Evolutionary conservation across 2,329 filamentous ascomycete genomes (phyloP), one percentile per base, ranked within the genome.

Genomic region (Aureobasidium melanogenum): DNA sequence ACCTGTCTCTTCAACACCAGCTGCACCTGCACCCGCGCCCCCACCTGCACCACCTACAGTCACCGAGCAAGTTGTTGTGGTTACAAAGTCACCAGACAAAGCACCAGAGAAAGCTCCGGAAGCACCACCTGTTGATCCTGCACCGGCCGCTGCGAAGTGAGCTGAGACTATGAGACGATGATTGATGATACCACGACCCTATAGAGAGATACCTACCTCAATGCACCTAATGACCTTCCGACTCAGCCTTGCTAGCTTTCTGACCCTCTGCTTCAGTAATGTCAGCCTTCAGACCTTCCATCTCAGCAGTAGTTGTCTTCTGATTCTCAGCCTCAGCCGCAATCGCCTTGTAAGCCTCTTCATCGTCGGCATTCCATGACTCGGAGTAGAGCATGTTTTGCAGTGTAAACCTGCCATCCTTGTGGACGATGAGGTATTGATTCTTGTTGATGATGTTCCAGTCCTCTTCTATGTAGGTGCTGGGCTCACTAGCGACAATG

Each of bases 401-500:
- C 34, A 63, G 26, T 54, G 74, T 66, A 61, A 64, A 62, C 24
- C 71, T 62, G 15, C 73, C 74, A 66, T 77, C 73, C 5, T 58
- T 51, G n/a, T 66, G 66, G 2, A 79, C 77, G 32, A 75, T 66
- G 38, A 82, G 64, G 36, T 71, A 73, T 64, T 74, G 72, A 65
- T 83, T 82, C 66, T 73, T 76, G 32, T 72, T 72, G 63, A 82
- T 79, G 62, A 83, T 65, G 62, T 76, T 69, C 80, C 80, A 83
- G 57, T 83, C 79, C 22, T 72, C 70, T 52, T 76, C 72, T 65
- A 79, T 77, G 64, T 79, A 82, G 9, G 81, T 83, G 28, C 76
- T 80, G 14, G 80, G 81, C 70, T 83, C 80, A 64, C 76, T 79
- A 14, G 80, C 79, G 38, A 82, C 73, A 64, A 82, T 82, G 38